Evolutionary conservation across 75 land plant species (phyloP).

Genomic region (Adiantum capillusveneris): DNA sequence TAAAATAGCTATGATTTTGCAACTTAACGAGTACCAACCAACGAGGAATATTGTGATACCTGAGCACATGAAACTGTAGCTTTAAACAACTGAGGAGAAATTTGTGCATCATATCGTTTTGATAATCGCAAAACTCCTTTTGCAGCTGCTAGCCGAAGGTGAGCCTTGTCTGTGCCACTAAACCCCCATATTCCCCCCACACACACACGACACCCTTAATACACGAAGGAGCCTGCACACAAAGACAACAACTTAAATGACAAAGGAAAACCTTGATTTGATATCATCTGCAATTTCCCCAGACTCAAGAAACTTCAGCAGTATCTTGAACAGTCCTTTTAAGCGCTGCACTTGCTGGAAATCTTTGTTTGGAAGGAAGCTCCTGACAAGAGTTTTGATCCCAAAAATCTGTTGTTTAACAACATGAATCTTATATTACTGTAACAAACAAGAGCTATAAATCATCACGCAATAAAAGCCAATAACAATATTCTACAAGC

Average conservation of each 20-base stretch:
- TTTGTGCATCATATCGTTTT: conserved; percentile 53
- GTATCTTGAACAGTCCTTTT: conserved; percentile 25
- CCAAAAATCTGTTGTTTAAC: conserved; percentile 72
- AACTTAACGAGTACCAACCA: too few species aligned
- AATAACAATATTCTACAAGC: too few species aligned
- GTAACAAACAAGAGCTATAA: too few species aligned
- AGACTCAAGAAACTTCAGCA: conserved; percentile 29
- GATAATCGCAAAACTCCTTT: conserved; percentile 57
- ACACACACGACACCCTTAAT: neutral
- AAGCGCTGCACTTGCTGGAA: conserved; percentile 20
- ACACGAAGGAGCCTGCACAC: neutral
- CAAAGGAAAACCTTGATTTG: conserved; percentile 18
- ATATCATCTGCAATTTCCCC: conserved; percentile 23
- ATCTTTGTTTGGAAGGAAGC: conserved; percentile 42
- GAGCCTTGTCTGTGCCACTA: conserved; percentile 50
- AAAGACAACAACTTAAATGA: neutral
- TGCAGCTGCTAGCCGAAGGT: conserved; percentile 63
- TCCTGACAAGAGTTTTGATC: conserved; percentile 59
- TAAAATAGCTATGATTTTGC: too few species aligned
- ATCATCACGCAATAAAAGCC: too few species aligned
- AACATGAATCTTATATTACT: too few species aligned
- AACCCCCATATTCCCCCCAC: neutral
- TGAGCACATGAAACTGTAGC: conserved; percentile 35
- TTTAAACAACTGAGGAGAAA: conserved; percentile 45
- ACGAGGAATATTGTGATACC: conserved; percentile 20